Evolutionary conservation across 2,329 filamentous ascomycete genomes (phyloP), one percentile per base, ranked within the genome.

Genomic region (Fusarium praegraminearum): DNA sequence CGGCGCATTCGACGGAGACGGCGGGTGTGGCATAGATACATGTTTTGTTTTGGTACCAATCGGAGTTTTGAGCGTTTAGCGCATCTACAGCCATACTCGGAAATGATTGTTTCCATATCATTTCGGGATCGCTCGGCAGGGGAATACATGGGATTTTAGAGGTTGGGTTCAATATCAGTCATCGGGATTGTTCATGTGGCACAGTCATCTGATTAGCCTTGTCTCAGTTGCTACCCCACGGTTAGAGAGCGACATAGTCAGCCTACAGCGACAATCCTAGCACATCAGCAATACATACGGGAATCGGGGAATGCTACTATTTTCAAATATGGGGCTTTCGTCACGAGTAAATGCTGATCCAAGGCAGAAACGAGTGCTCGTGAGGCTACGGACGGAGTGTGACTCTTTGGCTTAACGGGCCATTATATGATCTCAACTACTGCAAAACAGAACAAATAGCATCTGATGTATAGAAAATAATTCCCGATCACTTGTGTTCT

Each of bases 201-300:
- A 65, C 43, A 62, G 50, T 71, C 68, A 71, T 67, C 62, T 69
- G 65, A 67, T 47, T 49, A 45, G 45, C 36, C 33, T 44, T 71
- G 68, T 71, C 68, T 71, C 60, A 69, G 65, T 66, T 53, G 32
- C 20, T 65, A 33, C 40, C 43, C 69, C 65, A 69, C 60, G n/a
- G 43, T 33, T 28, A 40, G 33, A 46, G 36, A 47, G 45, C 36
- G 35, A 70, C 18, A 26, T 24, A 54, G 64, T 65, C 64, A 69
- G 67, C 64, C 68, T 61, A 46, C 55, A 32, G 13, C 33, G 33
- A 55, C 40, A 49, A 30, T 41, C 20, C 41, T 45, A 52, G 28
- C 13, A 58, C 47, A 69, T 71, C 54, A 60, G 20, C 38, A 40
- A 53, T 44, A 46, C 18, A 44, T 44, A 53, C 43, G 32, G 35